phyloP scores from a whole-genome alignment of 208 protist genomes.

The Leishmania martiniquensis region DNA sequence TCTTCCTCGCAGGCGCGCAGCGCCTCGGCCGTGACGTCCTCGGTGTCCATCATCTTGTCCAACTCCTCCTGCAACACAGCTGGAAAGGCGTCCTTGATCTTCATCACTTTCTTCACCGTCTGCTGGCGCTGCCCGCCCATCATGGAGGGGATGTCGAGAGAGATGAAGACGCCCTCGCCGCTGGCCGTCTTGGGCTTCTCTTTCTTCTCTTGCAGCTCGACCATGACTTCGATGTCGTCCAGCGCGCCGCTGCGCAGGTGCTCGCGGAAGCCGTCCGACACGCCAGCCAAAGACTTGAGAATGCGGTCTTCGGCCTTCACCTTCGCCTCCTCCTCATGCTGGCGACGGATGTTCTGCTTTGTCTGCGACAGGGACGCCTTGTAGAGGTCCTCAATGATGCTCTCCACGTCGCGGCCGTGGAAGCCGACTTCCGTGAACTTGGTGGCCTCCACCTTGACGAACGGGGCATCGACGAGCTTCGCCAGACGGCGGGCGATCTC shows the following conservation, averaged over 20 bases:
- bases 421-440: conserved; percentile 99
- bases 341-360: conserved; percentile 90
- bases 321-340: conserved; percentile 86
- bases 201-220: conserved; percentile 93
- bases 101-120: conserved; percentile 93
- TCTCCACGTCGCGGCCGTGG: conserved; percentile 97
- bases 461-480: conserved; percentile 97
- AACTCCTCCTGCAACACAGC: conserved; percentile 93
- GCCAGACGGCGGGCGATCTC: conserved; percentile 97
- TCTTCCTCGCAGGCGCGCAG: conserved; percentile 96
- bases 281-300: conserved; percentile 85
- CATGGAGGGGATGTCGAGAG: conserved; percentile 86
- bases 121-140: conserved; percentile 71
- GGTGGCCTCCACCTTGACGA: conserved; percentile 98
- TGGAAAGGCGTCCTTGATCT: conserved; percentile 94
- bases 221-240: conserved; percentile 93
- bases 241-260: conserved; percentile 93
- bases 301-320: conserved; percentile 91
- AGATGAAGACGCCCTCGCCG: conserved; percentile 87
- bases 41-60: conserved; percentile 95
- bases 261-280: conserved; percentile 93
- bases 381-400: conserved; percentile 97
- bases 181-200: conserved; percentile 83
- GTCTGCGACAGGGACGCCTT: conserved; percentile 93
- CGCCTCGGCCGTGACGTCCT: conserved; percentile 93